Percentiles rank a stretch among this genome's conserved stretches.
Conservation (phyloP, 2,329 filamentous ascomycete species). For the Byssothecium circinans region DNA sequence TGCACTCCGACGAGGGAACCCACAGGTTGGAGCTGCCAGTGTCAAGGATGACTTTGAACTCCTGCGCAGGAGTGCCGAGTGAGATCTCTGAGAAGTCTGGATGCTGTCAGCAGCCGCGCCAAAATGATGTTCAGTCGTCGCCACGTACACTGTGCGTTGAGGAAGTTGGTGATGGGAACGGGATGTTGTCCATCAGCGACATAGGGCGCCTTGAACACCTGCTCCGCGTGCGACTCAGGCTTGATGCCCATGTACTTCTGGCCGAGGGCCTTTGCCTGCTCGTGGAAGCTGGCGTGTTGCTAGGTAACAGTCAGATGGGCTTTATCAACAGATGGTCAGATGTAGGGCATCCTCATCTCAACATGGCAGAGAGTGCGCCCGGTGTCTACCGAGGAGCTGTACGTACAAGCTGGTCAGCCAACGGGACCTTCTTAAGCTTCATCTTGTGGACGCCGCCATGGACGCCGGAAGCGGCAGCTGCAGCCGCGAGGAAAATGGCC, state of each 20-base stretch:
- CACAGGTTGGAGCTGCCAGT: conserved; percentile 99
- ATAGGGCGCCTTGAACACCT: conserved; percentile 77
- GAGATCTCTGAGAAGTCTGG: conserved; percentile 95
- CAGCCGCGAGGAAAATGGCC: conserved; percentile 74
- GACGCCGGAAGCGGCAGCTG: conserved; percentile 80
- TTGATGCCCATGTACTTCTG: conserved; percentile 96
- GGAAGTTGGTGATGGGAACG: conserved; percentile 92
- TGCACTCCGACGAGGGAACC: conserved; percentile 89
- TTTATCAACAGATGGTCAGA: not conserved
- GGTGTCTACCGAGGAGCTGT: not conserved
- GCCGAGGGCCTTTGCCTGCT: conserved; percentile 78
- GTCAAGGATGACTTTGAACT: conserved; percentile 97
- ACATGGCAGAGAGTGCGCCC: conserved; percentile 6
- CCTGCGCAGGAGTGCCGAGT: conserved; percentile 87
- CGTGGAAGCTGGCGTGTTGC: conserved; percentile 76
- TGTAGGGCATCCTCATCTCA: not conserved
- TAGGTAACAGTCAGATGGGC: conserved; percentile 44
- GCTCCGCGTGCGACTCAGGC: conserved; percentile 67
- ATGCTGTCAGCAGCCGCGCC: conserved; percentile 19
- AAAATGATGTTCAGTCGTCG: not conserved
- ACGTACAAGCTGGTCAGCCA: conserved; percentile 88
- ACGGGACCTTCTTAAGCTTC: conserved; percentile 94
- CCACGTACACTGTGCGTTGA: conserved; percentile 93
- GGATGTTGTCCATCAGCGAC: conserved; percentile 70
- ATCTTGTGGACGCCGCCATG: conserved; percentile 85